Conservation (phyloP, 2,329 filamentous ascomycete species). For the Fusarium mundagurra region DNA sequence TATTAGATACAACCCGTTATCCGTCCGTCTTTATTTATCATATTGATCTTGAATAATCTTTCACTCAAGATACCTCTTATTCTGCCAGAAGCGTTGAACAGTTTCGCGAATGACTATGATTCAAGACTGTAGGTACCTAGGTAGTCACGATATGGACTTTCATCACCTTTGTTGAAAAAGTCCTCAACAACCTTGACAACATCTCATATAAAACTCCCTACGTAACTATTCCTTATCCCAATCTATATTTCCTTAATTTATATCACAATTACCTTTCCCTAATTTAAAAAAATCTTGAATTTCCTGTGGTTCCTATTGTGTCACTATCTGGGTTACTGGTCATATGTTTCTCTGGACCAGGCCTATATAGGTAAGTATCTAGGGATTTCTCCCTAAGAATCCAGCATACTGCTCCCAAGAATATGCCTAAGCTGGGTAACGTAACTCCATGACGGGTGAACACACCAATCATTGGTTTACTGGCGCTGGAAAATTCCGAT, state of each 20-base stretch:
- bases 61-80: not conserved
- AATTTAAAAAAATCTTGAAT: too few relatives aligned
- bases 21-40: not conserved
- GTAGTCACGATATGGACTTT: not conserved
- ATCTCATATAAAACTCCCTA: not conserved
- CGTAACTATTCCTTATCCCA: not conserved
- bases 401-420: too few relatives aligned
- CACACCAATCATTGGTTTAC: too few relatives aligned
- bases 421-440: too few relatives aligned
- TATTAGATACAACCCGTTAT: not conserved
- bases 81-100: not conserved
- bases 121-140: not conserved
- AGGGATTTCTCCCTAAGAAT: not conserved
- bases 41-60: too few relatives aligned
- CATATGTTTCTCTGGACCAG: not conserved
- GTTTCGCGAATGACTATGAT: not conserved
- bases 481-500: too few relatives aligned
- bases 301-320: too few relatives aligned
- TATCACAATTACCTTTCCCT: not conserved
- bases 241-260: not conserved
- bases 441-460: too few relatives aligned
- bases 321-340: not conserved
- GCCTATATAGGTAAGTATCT: not conserved
- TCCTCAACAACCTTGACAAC: not conserved
- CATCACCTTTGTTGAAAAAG: not conserved